Evolutionary conservation across 768 basidiomycete genomes (phyloP).

Genomic region (Boletus sp.): DNA sequence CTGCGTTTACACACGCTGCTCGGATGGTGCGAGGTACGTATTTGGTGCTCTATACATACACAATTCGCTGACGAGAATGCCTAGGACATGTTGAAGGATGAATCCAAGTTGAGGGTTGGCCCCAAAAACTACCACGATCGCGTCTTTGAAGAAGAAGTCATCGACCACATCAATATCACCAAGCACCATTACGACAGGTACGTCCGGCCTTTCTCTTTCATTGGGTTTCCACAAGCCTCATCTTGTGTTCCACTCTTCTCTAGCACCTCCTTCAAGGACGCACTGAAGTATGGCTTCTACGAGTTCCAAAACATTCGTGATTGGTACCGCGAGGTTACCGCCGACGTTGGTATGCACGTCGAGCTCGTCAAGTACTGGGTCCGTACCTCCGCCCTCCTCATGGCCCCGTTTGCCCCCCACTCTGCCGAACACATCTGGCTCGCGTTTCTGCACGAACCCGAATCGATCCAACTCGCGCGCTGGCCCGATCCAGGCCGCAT

Average conservation of each 20-base stretch:
- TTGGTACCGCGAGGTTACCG: conserved; percentile 93
- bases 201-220: conserved; percentile 29
- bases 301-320: conserved; percentile 89
- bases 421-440: conserved; percentile 90
- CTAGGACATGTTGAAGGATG: conserved; percentile 78
- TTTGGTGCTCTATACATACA: not conserved
- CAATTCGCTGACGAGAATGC: not conserved
- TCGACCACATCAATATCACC: conserved; percentile 78
- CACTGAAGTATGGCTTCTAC: conserved; percentile 93
- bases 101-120: conserved; percentile 70
- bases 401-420: conserved; percentile 89
- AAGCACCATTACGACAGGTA: conserved; percentile 80
- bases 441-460: conserved; percentile 63
- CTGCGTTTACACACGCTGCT: conserved; percentile 87
- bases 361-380: conserved; percentile 89
- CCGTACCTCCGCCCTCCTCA: conserved; percentile 70
- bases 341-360: conserved; percentile 85
- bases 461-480: conserved; percentile 75
- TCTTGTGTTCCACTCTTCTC: conserved; percentile 27
- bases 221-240: not conserved
- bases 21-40: conserved; percentile 85
- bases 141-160: conserved; percentile 89
- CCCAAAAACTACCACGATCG: conserved; percentile 77
- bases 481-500: conserved; percentile 71
- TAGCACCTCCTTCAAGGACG: conserved; percentile 94